These are phyloP conservation scores for Chimonanthus salicifolius DNA, from an alignment of 164 flowering plant genomes.

Conservation along the genomic window DNA sequence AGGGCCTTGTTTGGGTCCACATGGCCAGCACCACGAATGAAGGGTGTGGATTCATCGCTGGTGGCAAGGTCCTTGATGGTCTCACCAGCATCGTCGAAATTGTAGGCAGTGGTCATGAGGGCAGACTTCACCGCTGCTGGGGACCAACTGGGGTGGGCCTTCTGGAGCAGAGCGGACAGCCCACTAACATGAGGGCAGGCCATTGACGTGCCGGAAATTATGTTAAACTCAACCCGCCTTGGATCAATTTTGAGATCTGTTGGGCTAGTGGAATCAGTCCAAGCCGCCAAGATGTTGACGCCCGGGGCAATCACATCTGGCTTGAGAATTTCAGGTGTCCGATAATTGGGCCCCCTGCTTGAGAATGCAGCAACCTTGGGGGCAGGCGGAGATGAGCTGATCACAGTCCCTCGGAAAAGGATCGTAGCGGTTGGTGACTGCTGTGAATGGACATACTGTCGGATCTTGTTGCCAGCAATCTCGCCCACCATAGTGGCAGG, in stretches of 20 bases:
- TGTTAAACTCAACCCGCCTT: constrained; percentile 72
- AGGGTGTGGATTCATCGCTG: constrained; percentile 60
- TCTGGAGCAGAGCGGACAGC: constrained; percentile 66
- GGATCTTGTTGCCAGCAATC: constrained; percentile 47
- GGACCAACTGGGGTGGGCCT: constrained; percentile 64
- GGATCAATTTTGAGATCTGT: constrained; percentile 66
- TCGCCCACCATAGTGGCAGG: constrained; percentile 77
- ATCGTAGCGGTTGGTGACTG: constrained; percentile 60
- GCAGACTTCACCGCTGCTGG: constrained; percentile 86
- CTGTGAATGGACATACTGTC: constrained; percentile 29
- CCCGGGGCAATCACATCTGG: constrained; percentile 98
- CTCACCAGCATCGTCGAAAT: constrained; percentile 45
- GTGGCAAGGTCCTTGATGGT: constrained; percentile 59
- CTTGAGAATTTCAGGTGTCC: constrained; percentile 68
- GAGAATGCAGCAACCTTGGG: constrained; percentile 87
- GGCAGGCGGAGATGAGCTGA: constrained; percentile 53
- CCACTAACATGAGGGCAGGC: constrained; percentile 93
- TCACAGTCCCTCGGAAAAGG: constrained; percentile 60
- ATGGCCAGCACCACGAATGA: constrained; percentile 76
- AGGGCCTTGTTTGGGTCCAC: constrained; percentile 77
- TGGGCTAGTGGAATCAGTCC: constrained; percentile 67
- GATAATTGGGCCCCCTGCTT: constrained; percentile 77
- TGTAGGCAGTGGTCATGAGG: constrained; percentile 70
- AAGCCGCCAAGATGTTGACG: constrained; percentile 76
- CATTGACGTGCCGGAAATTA: constrained; percentile 93